Evolutionary conservation across 1,139 yeast genomes (phyloP).

Genomic region (Pneumocystis carinii): DNA sequence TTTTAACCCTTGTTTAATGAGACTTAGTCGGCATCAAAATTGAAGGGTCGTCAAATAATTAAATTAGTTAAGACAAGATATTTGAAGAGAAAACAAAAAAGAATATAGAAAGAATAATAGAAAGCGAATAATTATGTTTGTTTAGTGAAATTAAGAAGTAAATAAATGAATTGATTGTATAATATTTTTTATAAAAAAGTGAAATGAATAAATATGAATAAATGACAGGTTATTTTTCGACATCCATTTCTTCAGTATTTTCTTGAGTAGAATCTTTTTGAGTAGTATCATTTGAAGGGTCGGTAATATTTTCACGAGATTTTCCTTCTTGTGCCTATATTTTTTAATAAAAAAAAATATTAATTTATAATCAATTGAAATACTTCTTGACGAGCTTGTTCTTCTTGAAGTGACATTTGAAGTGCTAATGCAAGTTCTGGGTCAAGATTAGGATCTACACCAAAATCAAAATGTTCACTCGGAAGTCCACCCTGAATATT

Average conservation of each 20-base stretch:
- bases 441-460: slow-evolving; percentile 82
- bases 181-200: too few relatives aligned
- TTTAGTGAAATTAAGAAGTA: too few relatives aligned
- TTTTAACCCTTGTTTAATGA: too few relatives aligned
- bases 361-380: background rate
- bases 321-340: slow-evolving; percentile 11
- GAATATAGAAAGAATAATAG: background rate
- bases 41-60: background rate
- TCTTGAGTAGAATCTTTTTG: slow-evolving; percentile 3
- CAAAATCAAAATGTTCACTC: slow-evolving; percentile 40
- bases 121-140: too few relatives aligned
- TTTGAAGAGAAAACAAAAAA: background rate
- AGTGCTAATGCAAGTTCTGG: slow-evolving; percentile 95
- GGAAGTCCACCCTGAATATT: slow-evolving; percentile 30
- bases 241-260: background rate
- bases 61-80: background rate
- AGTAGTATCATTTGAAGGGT: background rate
- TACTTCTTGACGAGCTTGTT: slow-evolving; percentile 57
- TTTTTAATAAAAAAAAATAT: slow-evolving; percentile 22
- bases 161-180: too few relatives aligned
- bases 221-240: background rate
- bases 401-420: slow-evolving; percentile 71
- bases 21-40: background rate
- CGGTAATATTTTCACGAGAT: background rate
- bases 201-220: too few relatives aligned